Base-by-base conservation (phyloP, 2,329 filamentous ascomycete species). In the Pseudopyricularia cyperi region DNA sequence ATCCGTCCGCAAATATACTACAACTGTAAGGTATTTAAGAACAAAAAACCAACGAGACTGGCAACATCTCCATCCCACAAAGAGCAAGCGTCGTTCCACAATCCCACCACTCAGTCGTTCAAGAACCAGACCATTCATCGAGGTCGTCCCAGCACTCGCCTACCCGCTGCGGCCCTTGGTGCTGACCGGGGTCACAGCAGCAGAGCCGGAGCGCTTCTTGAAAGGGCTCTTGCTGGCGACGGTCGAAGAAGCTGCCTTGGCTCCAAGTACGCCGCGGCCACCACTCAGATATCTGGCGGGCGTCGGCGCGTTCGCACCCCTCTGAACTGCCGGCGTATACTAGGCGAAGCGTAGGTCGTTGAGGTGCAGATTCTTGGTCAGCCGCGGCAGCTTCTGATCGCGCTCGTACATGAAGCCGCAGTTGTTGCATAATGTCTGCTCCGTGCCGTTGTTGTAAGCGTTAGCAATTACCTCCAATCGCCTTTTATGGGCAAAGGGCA, bases 331-430 rank as follows among this genome's bases (percentile, higher is more conserved):
- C 22, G 37, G n/a, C 48, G 51, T 32, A 19, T 19, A 34, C 54
- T 58, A 60, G 22, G 52, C 44, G 8, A 60, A 60, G 53, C 65
- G 61, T 33, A 58, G 49, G 52, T 71, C 68, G 46, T 57, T 59
- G 14, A 54, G 46, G 62, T 89, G 88, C 47, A 91, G 72, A 55
- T 83, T 79, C 62, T 82, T 82, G 3, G 81, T 82, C 83, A 84
- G 89, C 28, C 82, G 79, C 8, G 91, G 90, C 0, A 95, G 75
- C 57, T 83, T 83, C 67, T 87, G 85, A 66, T 94, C 87, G 52
- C 89, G 83, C 68, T 96, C 91, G 65, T 87, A 96, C 19, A 91
- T 70, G 59, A 90, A 83, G 53, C 89, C 91, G 65, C 91, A 97
- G 65, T 95, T 96, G 68, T 90, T 87, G 71, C 91, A 97, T 4